These are phyloP conservation scores for Rhodamnia argentea DNA, from an alignment of 345 rosid species.

Conservation along the genomic window DNA sequence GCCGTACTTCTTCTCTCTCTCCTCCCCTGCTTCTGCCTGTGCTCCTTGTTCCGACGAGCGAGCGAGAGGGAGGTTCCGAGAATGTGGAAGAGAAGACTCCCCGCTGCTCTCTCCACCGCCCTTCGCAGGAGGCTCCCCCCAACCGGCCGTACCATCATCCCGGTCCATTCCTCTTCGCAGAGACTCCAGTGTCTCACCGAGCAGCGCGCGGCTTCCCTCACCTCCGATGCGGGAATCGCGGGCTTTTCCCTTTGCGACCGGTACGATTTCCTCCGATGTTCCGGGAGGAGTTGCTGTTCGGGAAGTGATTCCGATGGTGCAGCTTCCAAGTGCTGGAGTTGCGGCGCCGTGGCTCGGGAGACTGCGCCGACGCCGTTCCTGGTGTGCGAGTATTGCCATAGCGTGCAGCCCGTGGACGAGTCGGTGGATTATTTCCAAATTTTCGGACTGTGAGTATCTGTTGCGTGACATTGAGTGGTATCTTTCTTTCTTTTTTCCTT, in stretches of 20 bases:
- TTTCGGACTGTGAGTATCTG: slow-evolving; percentile 60
- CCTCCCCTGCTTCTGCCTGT: neutral
- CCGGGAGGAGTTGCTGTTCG: slow-evolving; percentile 22
- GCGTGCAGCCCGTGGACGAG: slow-evolving; percentile 74
- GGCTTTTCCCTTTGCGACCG: neutral
- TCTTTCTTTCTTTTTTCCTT: neutral
- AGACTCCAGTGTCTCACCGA: neutral
- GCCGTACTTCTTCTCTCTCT: neutral
- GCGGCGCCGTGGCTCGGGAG: slow-evolving; percentile 22
- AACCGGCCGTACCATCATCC: neutral
- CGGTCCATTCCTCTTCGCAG: slow-evolving; percentile 2
- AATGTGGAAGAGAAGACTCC: slow-evolving; percentile 31
- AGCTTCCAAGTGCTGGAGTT: slow-evolving; percentile 59
- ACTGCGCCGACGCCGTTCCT: slow-evolving; percentile 30
- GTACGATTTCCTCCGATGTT: neutral
- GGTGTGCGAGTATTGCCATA: slow-evolving; percentile 54
- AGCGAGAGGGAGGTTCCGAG: slow-evolving; percentile 1
- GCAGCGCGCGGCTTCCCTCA: neutral
- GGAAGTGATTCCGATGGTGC: neutral
- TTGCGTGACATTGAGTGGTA: neutral
- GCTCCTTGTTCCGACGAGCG: neutral
- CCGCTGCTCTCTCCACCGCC: slow-evolving; percentile 20
- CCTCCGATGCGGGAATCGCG: slow-evolving; percentile 9
- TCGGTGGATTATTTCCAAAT: slow-evolving; percentile 72
- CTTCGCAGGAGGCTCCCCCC: slow-evolving; percentile 11